Percentiles rank a stretch among this genome's conserved stretches.
phyloP scores from a whole-genome alignment of 495 filamentous ascomycete species.

The Penicillium lividum region DNA sequence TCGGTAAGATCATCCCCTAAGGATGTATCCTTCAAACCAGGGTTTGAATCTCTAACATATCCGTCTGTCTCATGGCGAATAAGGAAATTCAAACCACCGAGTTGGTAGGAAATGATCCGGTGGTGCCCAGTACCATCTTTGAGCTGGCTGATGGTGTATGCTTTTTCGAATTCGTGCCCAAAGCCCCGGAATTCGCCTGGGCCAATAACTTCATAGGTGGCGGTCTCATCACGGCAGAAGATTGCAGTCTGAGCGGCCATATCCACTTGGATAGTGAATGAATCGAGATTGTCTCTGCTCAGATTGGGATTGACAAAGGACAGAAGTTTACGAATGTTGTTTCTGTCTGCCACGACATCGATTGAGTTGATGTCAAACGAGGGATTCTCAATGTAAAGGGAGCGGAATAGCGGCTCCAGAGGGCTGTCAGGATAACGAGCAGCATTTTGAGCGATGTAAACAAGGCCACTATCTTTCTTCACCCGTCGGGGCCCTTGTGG shows the following conservation, averaged over 20 bases:
- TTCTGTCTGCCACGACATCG: slow-evolving; percentile 54
- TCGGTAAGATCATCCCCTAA: no score
- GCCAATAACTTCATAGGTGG: slow-evolving; percentile 28
- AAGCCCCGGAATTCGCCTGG: slow-evolving; percentile 19
- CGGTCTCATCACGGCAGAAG: slow-evolving; percentile 41
- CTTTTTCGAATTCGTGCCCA: no score
- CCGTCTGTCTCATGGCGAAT: no score
- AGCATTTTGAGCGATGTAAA: slow-evolving; percentile 23
- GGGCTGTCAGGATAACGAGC: slow-evolving; percentile 32
- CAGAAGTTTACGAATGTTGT: slow-evolving; percentile 55
- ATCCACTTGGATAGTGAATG: slow-evolving; percentile 50
- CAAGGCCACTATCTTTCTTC: slow-evolving; percentile 17
- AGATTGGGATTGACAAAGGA: slow-evolving; percentile 42
- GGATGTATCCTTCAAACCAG: no score
- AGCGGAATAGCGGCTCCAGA: slow-evolving; percentile 54
- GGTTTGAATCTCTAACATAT: no score
- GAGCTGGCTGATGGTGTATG: no score
- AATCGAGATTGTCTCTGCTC: slow-evolving; percentile 1
- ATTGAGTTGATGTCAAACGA: slow-evolving; percentile 41
- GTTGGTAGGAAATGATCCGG: no score
- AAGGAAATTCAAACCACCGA: no score
- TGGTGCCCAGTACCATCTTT: no score
- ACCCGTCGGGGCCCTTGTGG: slow-evolving; percentile 5
- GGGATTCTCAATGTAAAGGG: slow-evolving; percentile 44
- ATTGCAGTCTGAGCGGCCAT: slow-evolving; percentile 40